phyloP scores from a whole-genome alignment of 805 yeast species.

The Starmerella floris region DNA sequence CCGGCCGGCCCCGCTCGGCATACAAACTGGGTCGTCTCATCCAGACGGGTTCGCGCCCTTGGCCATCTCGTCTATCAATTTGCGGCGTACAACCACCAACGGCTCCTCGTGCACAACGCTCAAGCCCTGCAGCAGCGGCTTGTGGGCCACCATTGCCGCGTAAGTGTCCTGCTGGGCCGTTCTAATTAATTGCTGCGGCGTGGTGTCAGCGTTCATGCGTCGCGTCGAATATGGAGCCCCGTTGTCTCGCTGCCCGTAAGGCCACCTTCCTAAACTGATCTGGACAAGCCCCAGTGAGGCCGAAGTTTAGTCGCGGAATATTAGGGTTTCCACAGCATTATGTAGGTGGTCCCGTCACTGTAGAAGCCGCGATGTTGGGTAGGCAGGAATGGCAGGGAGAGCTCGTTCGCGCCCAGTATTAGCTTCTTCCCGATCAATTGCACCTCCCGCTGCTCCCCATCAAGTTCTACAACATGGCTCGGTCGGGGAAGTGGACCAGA shows the following conservation, averaged over 20 bases:
- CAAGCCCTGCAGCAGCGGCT: constrained; percentile 14
- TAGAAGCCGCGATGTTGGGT: constrained; percentile 11
- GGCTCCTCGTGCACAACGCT: constrained; percentile 14
- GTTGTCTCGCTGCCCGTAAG: too few relatives aligned
- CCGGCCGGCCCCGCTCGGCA: too few relatives aligned
- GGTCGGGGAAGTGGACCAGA: constrained; percentile 15
- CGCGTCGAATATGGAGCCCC: too few relatives aligned
- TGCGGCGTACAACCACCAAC: constrained; percentile 6
- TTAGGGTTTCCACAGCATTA: constrained; percentile 17
- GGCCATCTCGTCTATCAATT: constrained; percentile 17
- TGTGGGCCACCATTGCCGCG: constrained; percentile 15
- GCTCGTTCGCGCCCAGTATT: neutral
- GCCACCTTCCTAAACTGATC: too few relatives aligned
- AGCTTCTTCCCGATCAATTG: neutral
- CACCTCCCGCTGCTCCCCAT: constrained; percentile 13
- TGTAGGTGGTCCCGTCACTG: constrained; percentile 18
- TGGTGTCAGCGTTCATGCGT: constrained; percentile 14
- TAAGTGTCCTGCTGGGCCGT: constrained; percentile 15
- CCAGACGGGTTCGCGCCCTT: neutral
- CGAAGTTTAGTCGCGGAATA: too few relatives aligned
- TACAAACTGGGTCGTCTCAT: too few relatives aligned
- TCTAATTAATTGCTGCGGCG: constrained; percentile 13
- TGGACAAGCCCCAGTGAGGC: too few relatives aligned
- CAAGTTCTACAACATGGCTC: constrained; percentile 15
- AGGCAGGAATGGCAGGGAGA: constrained; percentile 4